phyloP scores from a whole-genome alignment of 1,284 basidiomycete species.

The Apiotrichum porosum region DNA sequence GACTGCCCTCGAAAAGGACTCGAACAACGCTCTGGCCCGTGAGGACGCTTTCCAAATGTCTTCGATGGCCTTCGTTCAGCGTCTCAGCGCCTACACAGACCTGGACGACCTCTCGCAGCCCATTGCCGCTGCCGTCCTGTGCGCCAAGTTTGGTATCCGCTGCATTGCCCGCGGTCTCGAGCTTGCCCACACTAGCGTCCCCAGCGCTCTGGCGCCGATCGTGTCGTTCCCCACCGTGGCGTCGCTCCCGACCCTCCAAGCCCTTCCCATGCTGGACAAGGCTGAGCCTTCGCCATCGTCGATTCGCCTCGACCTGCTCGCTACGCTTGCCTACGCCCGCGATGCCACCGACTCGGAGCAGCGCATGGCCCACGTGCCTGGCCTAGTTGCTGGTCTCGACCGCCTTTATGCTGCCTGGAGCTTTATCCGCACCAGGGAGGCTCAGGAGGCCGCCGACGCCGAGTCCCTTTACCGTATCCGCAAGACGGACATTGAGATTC shows the following conservation, averaged over 20 bases:
- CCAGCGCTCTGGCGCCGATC: constrained; percentile 35
- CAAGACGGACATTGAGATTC: constrained; percentile 57
- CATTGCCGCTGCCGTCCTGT: constrained; percentile 60
- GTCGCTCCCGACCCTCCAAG: constrained; percentile 55
- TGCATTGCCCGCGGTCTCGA: constrained; percentile 44
- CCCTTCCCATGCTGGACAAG: constrained; percentile 25
- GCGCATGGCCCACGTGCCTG: constrained; percentile 11
- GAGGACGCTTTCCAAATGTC: constrained; percentile 50
- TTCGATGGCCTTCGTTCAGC: constrained; percentile 49
- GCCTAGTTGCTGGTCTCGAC: constrained; percentile 60
- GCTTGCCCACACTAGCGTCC: constrained; percentile 16
- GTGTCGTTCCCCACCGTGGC: constrained; percentile 42
- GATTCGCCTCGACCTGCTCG: constrained; percentile 44
- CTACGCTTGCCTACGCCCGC: constrained; percentile 54
- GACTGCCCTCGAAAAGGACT: constrained; percentile 18
- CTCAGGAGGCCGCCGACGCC: constrained; percentile 61
- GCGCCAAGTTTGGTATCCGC: constrained; percentile 71
- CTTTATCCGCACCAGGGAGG: constrained; percentile 67
- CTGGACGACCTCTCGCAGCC: constrained; percentile 67
- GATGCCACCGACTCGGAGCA: constrained; percentile 44
- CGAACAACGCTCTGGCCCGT: constrained; percentile 31
- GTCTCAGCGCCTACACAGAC: constrained; percentile 49
- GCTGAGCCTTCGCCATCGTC: constrained; percentile 8
- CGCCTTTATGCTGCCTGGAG: constrained; percentile 75
- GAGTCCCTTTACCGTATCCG: constrained; percentile 75